Base-by-base conservation (phyloP, 139 green algal species). In the Coelastrella sp. region DNA sequence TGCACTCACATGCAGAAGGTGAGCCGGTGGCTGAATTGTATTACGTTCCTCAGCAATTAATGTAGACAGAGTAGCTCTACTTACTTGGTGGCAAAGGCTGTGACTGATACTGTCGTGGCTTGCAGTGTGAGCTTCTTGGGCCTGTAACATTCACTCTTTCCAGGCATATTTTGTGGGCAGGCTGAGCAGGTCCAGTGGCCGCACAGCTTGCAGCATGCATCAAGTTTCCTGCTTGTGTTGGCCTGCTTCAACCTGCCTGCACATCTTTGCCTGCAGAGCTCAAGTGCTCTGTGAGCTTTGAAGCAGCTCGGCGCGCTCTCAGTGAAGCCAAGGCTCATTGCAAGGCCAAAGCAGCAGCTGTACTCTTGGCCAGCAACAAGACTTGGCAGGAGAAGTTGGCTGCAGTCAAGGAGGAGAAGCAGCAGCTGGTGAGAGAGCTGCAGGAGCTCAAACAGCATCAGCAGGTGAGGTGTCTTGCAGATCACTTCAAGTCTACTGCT, bases 1-100 rank as follows among this genome's bases (percentile, higher is more conserved):
- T 92, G 75, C 72, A 92, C 24, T 27, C 78, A 73, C 87, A 87
- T 82, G 87, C 78, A 17, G 14, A 82, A 80, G 87, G 87, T 91
- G 57, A 10, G 49, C 15, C 63, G 12, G 0, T 19, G 8, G 1
- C 1, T 49, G 35, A 49, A 49, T 49, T 49, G 35, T 49, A 49
- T 49, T 3, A 49, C 35, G 35, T 1, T 49, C 35, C 35, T 49
- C 35, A 3, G 35, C 35, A 49, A 49, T 49, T 3, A 49, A 49
- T 49, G 35, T 3, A 49, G 35, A 49, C 35, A 49, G 35, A 49
- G 35, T 49, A 49, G 35, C 35, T 49, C 35, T 49, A 49, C 35
- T 49, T 49, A 49, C 35, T 5, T 49, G 35, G 35, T 49, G 35
- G 35, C 35, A 49, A 49, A 49, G 35, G 35, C 35, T 49, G 35